These are phyloP conservation scores for Maudiozyma pseudohumilis DNA, from an alignment of 805 yeast genomes.

Conservation along the genomic window DNA sequence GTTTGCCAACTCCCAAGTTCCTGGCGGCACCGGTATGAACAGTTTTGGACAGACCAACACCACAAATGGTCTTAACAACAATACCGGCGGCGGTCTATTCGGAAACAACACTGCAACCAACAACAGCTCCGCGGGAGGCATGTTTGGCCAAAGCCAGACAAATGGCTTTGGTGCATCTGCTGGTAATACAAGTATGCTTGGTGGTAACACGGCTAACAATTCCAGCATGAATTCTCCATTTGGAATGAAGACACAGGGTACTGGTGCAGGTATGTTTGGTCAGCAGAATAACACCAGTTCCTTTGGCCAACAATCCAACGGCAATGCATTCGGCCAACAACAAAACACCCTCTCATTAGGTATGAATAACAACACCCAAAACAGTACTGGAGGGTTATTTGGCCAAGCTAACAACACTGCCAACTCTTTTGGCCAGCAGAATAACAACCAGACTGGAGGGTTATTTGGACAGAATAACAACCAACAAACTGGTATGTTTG, in stretches of 20 bases:
- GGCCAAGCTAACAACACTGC: slow-evolving; percentile 24
- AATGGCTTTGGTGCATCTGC: slow-evolving; percentile 25
- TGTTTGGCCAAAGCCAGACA: slow-evolving; percentile 20
- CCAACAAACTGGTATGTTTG: slow-evolving; percentile 19
- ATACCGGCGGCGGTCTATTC: not conserved
- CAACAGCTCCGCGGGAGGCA: slow-evolving; percentile 12
- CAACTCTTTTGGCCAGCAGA: slow-evolving; percentile 14
- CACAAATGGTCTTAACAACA: slow-evolving; percentile 5
- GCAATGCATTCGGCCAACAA: slow-evolving; percentile 34
- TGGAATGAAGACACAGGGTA: slow-evolving; percentile 30
- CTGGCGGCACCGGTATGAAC: not conserved
- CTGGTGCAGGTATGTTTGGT: slow-evolving; percentile 29
- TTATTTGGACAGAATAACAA: slow-evolving; percentile 15
- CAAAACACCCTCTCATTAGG: slow-evolving; percentile 29
- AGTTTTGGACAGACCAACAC: slow-evolving; percentile 14
- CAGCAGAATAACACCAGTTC: slow-evolving; percentile 8
- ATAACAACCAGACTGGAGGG: not conserved
- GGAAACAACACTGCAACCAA: not conserved
- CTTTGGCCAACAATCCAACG: slow-evolving; percentile 5
- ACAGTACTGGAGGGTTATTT: slow-evolving; percentile 20
- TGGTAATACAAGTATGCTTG: slow-evolving; percentile 2
- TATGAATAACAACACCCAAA: slow-evolving; percentile 2
- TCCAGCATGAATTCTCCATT: slow-evolving; percentile 20
- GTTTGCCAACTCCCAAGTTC: slow-evolving; percentile 8
- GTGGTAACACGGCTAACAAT: slow-evolving; percentile 1